Conservation (phyloP, 495 filamentous ascomycete genomes). For the Chaetomium fimeti region DNA sequence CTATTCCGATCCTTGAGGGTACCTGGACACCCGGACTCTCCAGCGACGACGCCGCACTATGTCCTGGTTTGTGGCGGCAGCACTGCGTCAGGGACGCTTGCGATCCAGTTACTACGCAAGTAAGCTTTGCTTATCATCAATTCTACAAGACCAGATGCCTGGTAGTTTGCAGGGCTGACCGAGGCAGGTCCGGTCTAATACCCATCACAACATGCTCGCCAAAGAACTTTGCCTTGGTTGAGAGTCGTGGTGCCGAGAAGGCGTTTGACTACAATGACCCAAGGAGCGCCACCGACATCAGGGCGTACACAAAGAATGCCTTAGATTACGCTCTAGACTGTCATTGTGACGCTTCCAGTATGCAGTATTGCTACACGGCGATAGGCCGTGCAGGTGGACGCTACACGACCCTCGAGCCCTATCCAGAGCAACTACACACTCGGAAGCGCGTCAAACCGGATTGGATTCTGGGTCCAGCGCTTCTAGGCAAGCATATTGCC, state of each 20-base stretch:
- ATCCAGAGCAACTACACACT: not conserved
- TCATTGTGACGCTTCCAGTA: conserved; percentile 26
- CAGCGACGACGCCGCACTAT: no score
- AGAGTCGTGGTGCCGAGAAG: conserved; percentile 35
- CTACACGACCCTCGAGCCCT: conserved; percentile 32
- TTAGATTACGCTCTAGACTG: conserved; percentile 33
- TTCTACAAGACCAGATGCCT: not conserved
- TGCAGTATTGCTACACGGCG: conserved; percentile 36
- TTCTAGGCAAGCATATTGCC: not conserved
- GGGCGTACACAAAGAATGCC: conserved; percentile 24
- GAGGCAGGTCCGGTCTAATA: conserved; percentile 20
- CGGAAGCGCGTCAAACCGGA: no score
- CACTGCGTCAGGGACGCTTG: no score
- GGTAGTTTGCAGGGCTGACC: not conserved
- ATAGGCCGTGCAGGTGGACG: conserved; percentile 44
- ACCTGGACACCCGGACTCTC: no score
- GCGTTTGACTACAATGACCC: conserved; percentile 43
- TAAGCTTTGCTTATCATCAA: no score
- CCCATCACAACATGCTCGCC: conserved; percentile 14
- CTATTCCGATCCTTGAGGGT: no score
- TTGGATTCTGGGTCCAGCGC: not conserved
- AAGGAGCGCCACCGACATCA: conserved; percentile 32
- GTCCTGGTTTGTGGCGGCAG: no score
- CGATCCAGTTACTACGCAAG: no score
- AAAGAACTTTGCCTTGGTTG: conserved; percentile 17